phyloP scores from a whole-genome alignment of 768 basidiomycete species.

The Leccinum truebloodii region DNA sequence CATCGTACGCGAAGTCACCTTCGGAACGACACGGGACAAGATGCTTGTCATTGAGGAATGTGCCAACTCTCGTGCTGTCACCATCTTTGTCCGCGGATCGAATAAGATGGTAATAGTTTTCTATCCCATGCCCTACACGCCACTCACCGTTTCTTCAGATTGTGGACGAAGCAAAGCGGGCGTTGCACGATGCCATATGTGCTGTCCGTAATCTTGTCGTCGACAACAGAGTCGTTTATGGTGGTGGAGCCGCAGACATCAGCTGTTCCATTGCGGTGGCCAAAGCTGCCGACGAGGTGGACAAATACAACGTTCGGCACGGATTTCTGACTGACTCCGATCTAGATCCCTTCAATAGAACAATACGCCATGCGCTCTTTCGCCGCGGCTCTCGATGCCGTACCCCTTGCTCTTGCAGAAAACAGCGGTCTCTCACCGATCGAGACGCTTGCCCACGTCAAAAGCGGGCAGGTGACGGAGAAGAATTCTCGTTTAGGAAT shows the following conservation, averaged over 20 bases:
- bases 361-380: slow-evolving; percentile 99
- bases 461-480: slow-evolving; percentile 89
- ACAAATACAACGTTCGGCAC: slow-evolving; percentile 12
- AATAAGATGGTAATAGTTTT: slow-evolving; percentile 90
- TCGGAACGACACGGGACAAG: slow-evolving; percentile 98
- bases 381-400: slow-evolving; percentile 89
- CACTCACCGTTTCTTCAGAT: slow-evolving; percentile 55
- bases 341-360: slow-evolving; percentile 91
- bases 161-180: slow-evolving; percentile 97
- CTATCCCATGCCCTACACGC: neutral
- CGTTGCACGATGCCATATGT: slow-evolving; percentile 96
- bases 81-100: slow-evolving; percentile 94
- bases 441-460: slow-evolving; percentile 94
- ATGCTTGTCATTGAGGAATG: slow-evolving; percentile 99
- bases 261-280: slow-evolving; percentile 91
- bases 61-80: slow-evolving; percentile 94
- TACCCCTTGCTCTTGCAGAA: slow-evolving; percentile 95
- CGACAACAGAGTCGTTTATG: slow-evolving; percentile 97
- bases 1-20: slow-evolving; percentile 89
- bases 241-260: slow-evolving; percentile 97
- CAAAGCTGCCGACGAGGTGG: slow-evolving; percentile 91
- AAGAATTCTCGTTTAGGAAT: slow-evolving; percentile 86
- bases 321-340: slow-evolving; percentile 2
- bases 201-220: slow-evolving; percentile 94
- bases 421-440: slow-evolving; percentile 97